These are phyloP conservation scores for Aspergillus tamarii DNA, from an alignment of 2,329 filamentous ascomycete genomes.

Conservation along the genomic window DNA sequence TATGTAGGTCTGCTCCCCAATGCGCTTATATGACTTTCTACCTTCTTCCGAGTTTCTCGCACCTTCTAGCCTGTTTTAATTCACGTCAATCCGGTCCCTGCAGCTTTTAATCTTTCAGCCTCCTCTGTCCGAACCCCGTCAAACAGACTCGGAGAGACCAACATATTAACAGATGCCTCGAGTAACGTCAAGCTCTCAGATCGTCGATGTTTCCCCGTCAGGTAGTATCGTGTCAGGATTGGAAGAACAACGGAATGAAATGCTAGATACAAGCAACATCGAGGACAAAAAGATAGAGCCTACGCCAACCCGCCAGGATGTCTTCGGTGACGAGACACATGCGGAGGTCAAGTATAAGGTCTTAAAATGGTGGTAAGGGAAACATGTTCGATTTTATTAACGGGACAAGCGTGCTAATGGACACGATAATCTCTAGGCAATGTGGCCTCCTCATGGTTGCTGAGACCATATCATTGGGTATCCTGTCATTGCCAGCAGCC, in stretches of 20 bases:
- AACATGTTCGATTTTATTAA: too few species aligned
- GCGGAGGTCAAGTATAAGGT: slow-evolving; percentile 53
- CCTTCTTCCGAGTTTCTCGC: rapidly evolving
- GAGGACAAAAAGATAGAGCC: not conserved
- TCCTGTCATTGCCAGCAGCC: slow-evolving; percentile 56
- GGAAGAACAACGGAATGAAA: not conserved
- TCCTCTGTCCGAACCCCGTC: not conserved
- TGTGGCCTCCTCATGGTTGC: slow-evolving; percentile 55
- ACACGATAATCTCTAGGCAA: slow-evolving; percentile 33
- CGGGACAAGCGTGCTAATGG: not conserved
- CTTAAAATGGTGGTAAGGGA: slow-evolving; percentile 44
- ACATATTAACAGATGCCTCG: not conserved
- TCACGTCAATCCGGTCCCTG: rapidly evolving
- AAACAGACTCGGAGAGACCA: not conserved
- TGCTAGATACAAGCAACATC: not conserved
- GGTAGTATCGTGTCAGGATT: not conserved
- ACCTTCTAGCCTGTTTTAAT: not conserved
- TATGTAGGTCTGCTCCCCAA: not conserved
- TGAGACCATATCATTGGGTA: slow-evolving; percentile 60
- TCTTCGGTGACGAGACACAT: slow-evolving; percentile 37
- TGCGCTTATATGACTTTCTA: not conserved
- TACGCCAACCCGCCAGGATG: slow-evolving; percentile 21
- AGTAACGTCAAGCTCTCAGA: not conserved
- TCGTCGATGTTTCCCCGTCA: not conserved
- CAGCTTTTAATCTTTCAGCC: not conserved